Evolutionary conservation across 2,329 filamentous ascomycete genomes (phyloP), one percentile per base, ranked within the genome.

Genomic region (Basipetospora chlamydospora): DNA sequence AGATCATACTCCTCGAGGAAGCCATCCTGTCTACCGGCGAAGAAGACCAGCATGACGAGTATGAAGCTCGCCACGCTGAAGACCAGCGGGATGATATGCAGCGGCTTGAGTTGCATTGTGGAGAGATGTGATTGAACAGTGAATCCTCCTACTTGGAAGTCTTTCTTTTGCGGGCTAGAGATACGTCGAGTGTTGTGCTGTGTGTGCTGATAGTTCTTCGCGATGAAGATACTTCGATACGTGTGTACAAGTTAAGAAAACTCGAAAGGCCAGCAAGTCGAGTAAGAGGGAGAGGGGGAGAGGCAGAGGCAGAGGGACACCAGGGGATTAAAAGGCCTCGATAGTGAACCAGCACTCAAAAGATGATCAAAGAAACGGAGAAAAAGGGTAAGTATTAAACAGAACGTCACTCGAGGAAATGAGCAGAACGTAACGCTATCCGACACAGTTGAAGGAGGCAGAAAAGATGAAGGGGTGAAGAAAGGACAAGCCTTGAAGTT

Each of bases 1-100:
- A 63, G 45, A 36, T 54, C 58, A 44, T 60, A 61, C 26, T 61
- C 57, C 39, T 63, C 60, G 54, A 63, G 56, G 38, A 62, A 60
- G 1, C 59, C 59, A 39, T 55, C 43, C 28, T 60, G 47, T 28
- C 54, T 53, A 11, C 60, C 60, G 22, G 60, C 53, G 42, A 61
- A 59, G 20, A 61, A 53, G 33, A 51, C 51, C n/a, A 63, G 47
- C 29, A 54, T 53, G 12, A 53, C 53, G 13, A 63, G 52, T 26
- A 63, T 48, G 39, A 62, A 55, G 25, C 50, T 55, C 43, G 54
- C 53, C 28, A 61, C 46, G 41, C 55, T 53, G 26, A 60, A 44
- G 18, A 52, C 44, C 42, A 62, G 39, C 33, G 59, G 60, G 15
- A 61, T 5, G 16, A 33, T 26, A 21, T 33, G 28, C 3, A 13